Base-by-base conservation (phyloP, 768 basidiomycete species). In the Lentinula boryana region DNA sequence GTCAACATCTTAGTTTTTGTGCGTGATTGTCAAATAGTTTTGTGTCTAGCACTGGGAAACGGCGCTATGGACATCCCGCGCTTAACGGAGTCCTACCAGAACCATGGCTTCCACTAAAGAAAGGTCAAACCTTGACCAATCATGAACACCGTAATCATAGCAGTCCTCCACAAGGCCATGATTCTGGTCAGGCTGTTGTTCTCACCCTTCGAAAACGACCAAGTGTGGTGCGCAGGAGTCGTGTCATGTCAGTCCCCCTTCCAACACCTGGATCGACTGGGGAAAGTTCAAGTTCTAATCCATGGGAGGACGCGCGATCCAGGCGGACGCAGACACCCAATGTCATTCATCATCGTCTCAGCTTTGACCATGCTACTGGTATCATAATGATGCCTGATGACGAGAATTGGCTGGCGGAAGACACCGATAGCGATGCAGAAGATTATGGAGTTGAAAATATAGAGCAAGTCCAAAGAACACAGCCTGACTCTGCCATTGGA, bases 11-110 rank as follows among this genome's bases (percentile, higher is more conserved):
- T 60, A 23, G 8, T 21, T 31, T 4, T 27, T 35, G 13, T 10
- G 15, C 10, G 21, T 49, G 67, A 4, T 61, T n/a, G 31, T 10
- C 21, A n/a, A 23, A 41, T 60, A 66, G 63, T 51, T 56, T 27
- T 44, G 13, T 32, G 46, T 41, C 36, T 63, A 94, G 92, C 70
- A 97, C 95, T n/a, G 94, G 94, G 9, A 93, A 95, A 71, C 79
- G 91, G 54, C 86, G 95, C 44, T 98, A 98, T 66, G 95, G 92
- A 0, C 96, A 98, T 70, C 96, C 96, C 3, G 96, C 94, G 1
- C 80, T 98, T 21, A 93, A 89, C n/a, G 96, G 96, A 2, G 83
- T 91, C 4, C 82, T 98, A 0, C 96, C 96, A 2, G 86, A 89
- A 61, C 95, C 96, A 0, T 98, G 96, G 96, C 81, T 98, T 3